phyloP scores from a whole-genome alignment of 805 yeast species.

The Hermanozyma aechmeae region DNA sequence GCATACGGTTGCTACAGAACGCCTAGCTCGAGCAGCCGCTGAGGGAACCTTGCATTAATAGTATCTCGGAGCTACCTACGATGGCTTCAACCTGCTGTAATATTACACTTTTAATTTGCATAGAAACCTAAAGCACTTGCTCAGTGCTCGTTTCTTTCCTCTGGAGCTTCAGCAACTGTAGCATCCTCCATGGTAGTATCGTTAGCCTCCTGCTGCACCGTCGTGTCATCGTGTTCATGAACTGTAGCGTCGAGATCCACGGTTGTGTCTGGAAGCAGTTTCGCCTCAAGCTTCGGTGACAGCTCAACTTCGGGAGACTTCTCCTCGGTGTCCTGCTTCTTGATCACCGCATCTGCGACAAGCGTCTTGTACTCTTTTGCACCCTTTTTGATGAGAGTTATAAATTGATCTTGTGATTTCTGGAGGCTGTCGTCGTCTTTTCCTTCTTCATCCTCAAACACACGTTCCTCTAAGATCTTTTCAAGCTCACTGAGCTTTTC shows the following conservation, averaged over 20 bases:
- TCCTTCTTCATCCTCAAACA: constrained; percentile 37
- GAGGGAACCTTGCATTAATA: constrained; percentile 21
- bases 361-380: constrained; percentile 17
- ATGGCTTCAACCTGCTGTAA: too few relatives aligned
- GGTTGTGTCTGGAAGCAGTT: constrained; percentile 8
- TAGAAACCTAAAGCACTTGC: too few relatives aligned
- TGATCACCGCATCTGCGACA: constrained; percentile 5
- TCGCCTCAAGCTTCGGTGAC: constrained; percentile 2
- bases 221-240: constrained; percentile 39
- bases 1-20: constrained; percentile 45
- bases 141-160: too few relatives aligned
- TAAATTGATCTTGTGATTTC: constrained; percentile 19
- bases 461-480: too few relatives aligned
- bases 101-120: too few relatives aligned
- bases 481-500: constrained; percentile 25
- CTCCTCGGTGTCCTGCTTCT: constrained; percentile 1
- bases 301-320: constrained; percentile 6
- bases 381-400: constrained; percentile 31
- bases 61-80: too few relatives aligned
- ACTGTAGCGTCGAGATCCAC: constrained; percentile 43
- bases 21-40: constrained; percentile 38
- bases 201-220: constrained; percentile 37
- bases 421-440: constrained; percentile 27
- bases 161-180: too few relatives aligned
- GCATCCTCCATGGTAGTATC: constrained; percentile 39